A percentile compares a stretch with the other conserved stretches of the same genome.
These are phyloP conservation scores for Osmozyma mogii DNA, from an alignment of 805 yeast species.

Conservation along the genomic window DNA sequence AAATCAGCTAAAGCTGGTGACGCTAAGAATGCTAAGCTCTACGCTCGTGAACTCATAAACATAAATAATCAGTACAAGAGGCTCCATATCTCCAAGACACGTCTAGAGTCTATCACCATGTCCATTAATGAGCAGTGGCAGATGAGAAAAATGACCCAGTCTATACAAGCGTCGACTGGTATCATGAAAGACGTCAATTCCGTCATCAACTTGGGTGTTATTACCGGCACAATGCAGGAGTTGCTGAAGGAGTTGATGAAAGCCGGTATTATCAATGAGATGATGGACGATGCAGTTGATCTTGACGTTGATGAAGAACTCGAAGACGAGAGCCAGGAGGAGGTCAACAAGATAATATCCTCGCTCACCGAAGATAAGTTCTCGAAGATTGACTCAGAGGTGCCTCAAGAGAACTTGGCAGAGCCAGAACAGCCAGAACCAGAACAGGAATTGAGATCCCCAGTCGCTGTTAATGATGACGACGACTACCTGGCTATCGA, in stretches of 20 bases:
- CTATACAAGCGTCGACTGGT: constrained; percentile 67
- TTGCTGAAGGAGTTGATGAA: constrained; percentile 80
- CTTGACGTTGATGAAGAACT: constrained; percentile 52
- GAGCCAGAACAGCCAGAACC: constrained; percentile 11
- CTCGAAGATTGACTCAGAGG: constrained; percentile 25
- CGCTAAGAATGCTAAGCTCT: constrained; percentile 61
- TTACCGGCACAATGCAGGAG: constrained; percentile 77
- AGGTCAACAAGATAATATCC: constrained; percentile 52
- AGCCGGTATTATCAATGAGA: constrained; percentile 83
- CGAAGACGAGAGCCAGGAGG: constrained; percentile 58
- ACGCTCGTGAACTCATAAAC: constrained; percentile 75
- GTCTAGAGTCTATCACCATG: constrained; percentile 77
- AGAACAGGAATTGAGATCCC: constrained; percentile 9
- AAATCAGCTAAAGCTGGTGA: constrained; percentile 73
- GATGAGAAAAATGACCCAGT: constrained; percentile 71
- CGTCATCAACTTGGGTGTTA: constrained; percentile 69
- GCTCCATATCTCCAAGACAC: constrained; percentile 74
- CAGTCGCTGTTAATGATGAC: constrained; percentile 35
- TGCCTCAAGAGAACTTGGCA: constrained; percentile 22
- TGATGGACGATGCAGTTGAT: constrained; percentile 89
- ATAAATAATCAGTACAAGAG: constrained; percentile 68
- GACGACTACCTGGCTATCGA: constrained; percentile 70
- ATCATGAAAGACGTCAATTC: constrained; percentile 86
- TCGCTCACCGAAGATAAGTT: constrained; percentile 33
- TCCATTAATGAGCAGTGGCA: constrained; percentile 90